These are phyloP conservation scores for Cucurbita maxima DNA, from an alignment of 306 rosid species.

Conservation along the genomic window DNA sequence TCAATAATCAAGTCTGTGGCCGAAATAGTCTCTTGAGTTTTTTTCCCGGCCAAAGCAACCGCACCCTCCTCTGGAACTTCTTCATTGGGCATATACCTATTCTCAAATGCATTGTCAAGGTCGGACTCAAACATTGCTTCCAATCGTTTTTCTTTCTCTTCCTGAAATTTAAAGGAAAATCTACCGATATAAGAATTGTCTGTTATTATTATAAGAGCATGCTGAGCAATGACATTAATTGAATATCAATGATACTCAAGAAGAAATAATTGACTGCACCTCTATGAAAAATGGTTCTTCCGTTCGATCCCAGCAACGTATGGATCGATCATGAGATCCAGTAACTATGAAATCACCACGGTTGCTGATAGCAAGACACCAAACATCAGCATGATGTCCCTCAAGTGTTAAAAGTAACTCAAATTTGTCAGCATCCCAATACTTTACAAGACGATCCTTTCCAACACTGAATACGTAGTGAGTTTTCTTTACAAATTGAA, in stretches of 20 bases:
- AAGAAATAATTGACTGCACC: slow-evolving; percentile 30
- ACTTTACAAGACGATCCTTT: slow-evolving; percentile 65
- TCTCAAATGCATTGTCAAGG: slow-evolving; percentile 58
- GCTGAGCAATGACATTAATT: neutral
- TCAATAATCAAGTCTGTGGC: slow-evolving; percentile 82
- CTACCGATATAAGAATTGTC: neutral
- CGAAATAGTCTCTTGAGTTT: slow-evolving; percentile 70
- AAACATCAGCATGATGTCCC: slow-evolving; percentile 91
- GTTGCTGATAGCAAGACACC: slow-evolving; percentile 79
- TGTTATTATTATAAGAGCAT: neutral
- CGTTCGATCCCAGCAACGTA: slow-evolving; percentile 97
- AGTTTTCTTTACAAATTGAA: slow-evolving; percentile 65
- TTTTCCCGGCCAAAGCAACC: slow-evolving; percentile 81
- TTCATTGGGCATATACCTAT: slow-evolving; percentile 39
- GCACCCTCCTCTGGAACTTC: slow-evolving; percentile 96
- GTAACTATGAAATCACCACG: slow-evolving; percentile 87
- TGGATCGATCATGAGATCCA: slow-evolving; percentile 89
- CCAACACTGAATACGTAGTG: slow-evolving; percentile 89
- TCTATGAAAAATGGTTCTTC: slow-evolving; percentile 94
- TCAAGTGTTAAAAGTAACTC: slow-evolving; percentile 82
- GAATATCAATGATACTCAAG: neutral
- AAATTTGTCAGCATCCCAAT: slow-evolving; percentile 98
- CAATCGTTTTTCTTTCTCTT: slow-evolving; percentile 87
- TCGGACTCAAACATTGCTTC: slow-evolving; percentile 75
- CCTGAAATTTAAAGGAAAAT: slow-evolving; percentile 45